These are phyloP conservation scores for Lipomyces anomalus DNA, from an alignment of 805 yeast species.

Conservation along the genomic window DNA sequence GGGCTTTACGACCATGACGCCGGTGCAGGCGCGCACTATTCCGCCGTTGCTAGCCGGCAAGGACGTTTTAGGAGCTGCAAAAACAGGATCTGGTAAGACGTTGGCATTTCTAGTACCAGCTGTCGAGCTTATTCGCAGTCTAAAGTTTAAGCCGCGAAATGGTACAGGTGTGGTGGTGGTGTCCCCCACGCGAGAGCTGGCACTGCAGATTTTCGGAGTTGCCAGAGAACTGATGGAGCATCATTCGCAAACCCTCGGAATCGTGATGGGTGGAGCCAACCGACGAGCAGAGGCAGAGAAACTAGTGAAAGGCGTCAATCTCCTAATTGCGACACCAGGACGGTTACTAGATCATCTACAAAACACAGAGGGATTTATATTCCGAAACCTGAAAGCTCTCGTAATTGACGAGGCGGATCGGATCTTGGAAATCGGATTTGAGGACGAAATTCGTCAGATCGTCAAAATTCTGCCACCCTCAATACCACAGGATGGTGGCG, in stretches of 20 bases:
- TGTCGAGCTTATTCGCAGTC: conserved; percentile 79
- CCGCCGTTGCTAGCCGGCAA: conserved; percentile 95
- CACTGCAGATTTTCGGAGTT: conserved; percentile 95
- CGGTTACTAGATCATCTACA: conserved; percentile 93
- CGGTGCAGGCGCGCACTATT: conserved; percentile 90
- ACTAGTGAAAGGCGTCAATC: conserved; percentile 84
- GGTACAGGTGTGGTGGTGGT: conserved; percentile 96
- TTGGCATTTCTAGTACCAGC: conserved; percentile 95
- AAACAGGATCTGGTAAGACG: conserved; percentile 98
- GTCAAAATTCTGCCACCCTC: conserved; percentile 88
- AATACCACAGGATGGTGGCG: too few relatives aligned
- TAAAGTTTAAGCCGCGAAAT: conserved; percentile 93
- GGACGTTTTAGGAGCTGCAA: conserved; percentile 99
- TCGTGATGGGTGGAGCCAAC: conserved; percentile 97
- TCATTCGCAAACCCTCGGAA: conserved; percentile 91
- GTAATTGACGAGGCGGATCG: conserved; percentile 98
- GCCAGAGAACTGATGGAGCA: conserved; percentile 87
- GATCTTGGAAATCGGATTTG: conserved; percentile 95
- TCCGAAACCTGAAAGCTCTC: conserved; percentile 88
- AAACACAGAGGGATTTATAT: conserved; percentile 59
- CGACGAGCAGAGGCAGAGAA: conserved; percentile 97
- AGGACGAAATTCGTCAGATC: conserved; percentile 97
- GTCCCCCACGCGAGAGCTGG: conserved; percentile 96
- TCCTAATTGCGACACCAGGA: conserved; percentile 96
- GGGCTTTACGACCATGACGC: conserved; percentile 92